Evolutionary conservation across 139 green algal species (phyloP).

Genomic region (Haematococcus sp.): DNA sequence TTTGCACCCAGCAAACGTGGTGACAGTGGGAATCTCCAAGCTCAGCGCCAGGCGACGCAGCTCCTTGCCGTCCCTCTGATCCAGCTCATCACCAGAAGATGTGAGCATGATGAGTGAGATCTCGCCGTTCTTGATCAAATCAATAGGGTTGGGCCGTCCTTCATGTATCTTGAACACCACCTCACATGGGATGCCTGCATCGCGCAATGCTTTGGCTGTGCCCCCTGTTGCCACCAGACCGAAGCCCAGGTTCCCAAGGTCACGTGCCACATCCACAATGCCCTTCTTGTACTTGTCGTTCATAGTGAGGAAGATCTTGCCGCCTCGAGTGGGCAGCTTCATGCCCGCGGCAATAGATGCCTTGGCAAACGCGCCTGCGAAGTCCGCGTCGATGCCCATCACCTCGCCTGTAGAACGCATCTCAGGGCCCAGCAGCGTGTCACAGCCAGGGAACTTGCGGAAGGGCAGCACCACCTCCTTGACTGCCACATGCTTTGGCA

Average conservation of each 20-base stretch:
- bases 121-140: conserved; percentile 77
- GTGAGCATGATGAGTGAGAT: conserved; percentile 95
- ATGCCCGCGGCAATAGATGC: conserved; percentile 88
- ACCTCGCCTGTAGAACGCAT: conserved; percentile 96
- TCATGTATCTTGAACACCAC: conserved; percentile 97
- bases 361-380: conserved; percentile 94
- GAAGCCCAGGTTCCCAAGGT: conserved; percentile 86
- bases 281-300: conserved; percentile 87
- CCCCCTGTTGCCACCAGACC: conserved; percentile 85
- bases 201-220: conserved; percentile 69
- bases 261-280: conserved; percentile 74
- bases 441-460: conserved; percentile 95
- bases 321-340: conserved; percentile 59
- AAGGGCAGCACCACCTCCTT: conserved; percentile 99
- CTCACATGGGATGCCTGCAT: conserved; percentile 58
- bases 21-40: conserved; percentile 85
- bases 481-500: conserved; percentile 87
- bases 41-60: conserved; percentile 86
- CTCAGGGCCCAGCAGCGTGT: conserved; percentile 97
- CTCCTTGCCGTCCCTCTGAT: conserved; percentile 90
- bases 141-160: conserved; percentile 81
- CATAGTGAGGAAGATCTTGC: conserved; percentile 92
- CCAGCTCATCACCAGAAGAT: conserved; percentile 76
- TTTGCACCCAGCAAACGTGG: conserved; percentile 85
- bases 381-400: conserved; percentile 92